Percentiles rank a stretch among this genome's conserved stretches.
phyloP scores from a whole-genome alignment of 352 stramenopile genomes.

The Pythium guiyangense region DNA sequence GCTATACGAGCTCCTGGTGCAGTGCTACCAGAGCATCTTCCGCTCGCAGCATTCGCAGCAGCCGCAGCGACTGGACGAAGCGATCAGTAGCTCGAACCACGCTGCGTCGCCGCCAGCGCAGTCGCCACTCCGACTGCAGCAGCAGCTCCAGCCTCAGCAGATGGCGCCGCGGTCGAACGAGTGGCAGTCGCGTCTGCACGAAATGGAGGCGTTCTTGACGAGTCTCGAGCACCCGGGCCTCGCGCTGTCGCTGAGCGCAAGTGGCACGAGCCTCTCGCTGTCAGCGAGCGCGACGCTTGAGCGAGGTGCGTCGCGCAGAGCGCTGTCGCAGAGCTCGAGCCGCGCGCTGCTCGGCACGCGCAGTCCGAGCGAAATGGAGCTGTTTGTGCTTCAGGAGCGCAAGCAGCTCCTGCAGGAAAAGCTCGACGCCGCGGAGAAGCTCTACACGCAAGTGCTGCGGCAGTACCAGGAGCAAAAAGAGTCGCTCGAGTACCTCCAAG shows the following conservation, averaged over 20 bases:
- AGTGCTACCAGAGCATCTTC: conserved; percentile 63
- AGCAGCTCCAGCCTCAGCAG: not conserved
- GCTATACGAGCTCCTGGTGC: conserved; percentile 46
- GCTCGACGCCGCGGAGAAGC: conserved; percentile 63
- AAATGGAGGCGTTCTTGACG: conserved; percentile 55
- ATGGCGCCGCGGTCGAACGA: not conserved
- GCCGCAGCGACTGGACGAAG: not conserved
- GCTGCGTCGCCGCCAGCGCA: not conserved
- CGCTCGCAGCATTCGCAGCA: conserved; percentile 16
- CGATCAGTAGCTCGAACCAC: not conserved
- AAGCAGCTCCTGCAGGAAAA: conserved; percentile 48
- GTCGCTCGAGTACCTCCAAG: conserved; percentile 53
- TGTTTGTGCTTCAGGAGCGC: conserved; percentile 31
- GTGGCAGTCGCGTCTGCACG: conserved; percentile 38
- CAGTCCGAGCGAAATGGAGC: conserved; percentile 18
- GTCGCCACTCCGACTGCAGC: not conserved
- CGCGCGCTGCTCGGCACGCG: conserved; percentile 23
- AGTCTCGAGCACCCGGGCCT: conserved; percentile 11
- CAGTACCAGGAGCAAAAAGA: conserved; percentile 63
- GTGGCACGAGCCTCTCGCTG: not conserved
- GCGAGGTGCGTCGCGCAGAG: not conserved
- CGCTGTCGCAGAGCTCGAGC: conserved; percentile 14
- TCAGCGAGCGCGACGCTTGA: not conserved
- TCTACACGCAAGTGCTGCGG: conserved; percentile 66
- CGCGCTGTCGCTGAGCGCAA: not conserved